A percentile compares a stretch with the other conserved stretches of the same genome.
These are phyloP conservation scores for Beverwykella pulmonaria DNA, from an alignment of 495 filamentous ascomycete genomes.

Conservation along the genomic window DNA sequence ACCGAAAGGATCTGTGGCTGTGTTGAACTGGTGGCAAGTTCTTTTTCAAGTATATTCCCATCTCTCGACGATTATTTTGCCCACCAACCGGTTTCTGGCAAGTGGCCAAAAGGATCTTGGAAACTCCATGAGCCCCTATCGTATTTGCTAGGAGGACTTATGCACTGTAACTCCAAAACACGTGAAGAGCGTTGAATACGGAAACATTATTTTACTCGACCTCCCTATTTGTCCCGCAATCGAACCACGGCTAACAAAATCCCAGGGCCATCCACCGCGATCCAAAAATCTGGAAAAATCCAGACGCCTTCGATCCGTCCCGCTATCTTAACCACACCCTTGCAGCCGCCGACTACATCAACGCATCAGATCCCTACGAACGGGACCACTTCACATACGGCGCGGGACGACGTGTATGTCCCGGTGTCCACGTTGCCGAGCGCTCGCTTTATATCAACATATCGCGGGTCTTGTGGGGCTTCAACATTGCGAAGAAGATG, in stretches of 20 bases:
- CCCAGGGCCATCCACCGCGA: slow-evolving; percentile 33
- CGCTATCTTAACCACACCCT: slow-evolving; percentile 25
- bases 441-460: slow-evolving; percentile 34
- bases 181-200: too few species aligned
- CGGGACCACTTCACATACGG: slow-evolving; percentile 39
- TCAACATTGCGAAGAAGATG: slow-evolving; percentile 32
- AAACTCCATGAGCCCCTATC: too few species aligned
- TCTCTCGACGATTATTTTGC: not conserved
- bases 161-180: too few species aligned
- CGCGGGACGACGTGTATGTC: slow-evolving; percentile 33
- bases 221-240: too few species aligned
- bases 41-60: not conserved
- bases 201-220: too few species aligned
- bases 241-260: not conserved
- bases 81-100: not conserved
- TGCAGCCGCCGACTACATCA: slow-evolving; percentile 33
- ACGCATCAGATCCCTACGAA: slow-evolving; percentile 27
- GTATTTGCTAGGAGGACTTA: too few species aligned
- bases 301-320: slow-evolving; percentile 33
- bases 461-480: slow-evolving; percentile 33
- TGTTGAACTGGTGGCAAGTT: slow-evolving; percentile 37
- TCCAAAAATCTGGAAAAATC: slow-evolving; percentile 29
- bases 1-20: slow-evolving; percentile 32
- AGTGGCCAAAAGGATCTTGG: not conserved
- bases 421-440: slow-evolving; percentile 37